Evolutionary conservation across 108 stramenopile genomes (phyloP), one percentile per base, ranked within the genome.

Genomic region (Cylindrotheca fusiformis): DNA sequence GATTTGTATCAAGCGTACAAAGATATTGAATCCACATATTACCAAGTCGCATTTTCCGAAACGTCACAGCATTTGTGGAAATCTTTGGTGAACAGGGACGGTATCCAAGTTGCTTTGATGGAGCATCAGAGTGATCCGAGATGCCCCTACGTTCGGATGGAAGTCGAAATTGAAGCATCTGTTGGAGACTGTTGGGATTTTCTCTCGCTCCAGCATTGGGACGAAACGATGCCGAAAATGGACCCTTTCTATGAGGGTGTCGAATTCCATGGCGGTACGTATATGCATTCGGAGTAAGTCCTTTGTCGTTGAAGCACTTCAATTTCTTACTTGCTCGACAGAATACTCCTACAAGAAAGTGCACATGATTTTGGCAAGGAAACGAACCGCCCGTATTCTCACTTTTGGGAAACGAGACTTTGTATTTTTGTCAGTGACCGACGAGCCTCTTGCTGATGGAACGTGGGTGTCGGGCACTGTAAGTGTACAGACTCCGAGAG

Each of bases 101-200:
- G 77, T 26, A 68, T 78, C 24, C 26, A 67, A 54, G 77, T 86
- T 1, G 66, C 69, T 29, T 46, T 86, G 44, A 41, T 86, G 22
- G 60, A 83, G 30, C 85, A 86, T 58, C 67, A 69, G 4, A 54
- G 63, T 21, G 85, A 86, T 52, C 79, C 85, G 22, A 14, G 41
- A 3, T 86, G 85, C 57, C 85, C 85, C n/a, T 86, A 86, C 52
- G 82, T 86, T 6, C 67, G 69, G 48, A 86, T 86, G 85, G 80
- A 58, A 41, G 65, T 74, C 0, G 52, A 78, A 6, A 76, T 86
- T 57, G 82, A 82, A 8, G 52, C 60, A 0, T 52, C 79, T 0
- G 54, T 82, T 0, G 50, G 73, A 62, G 67, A 75, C 0, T 80
- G 82, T 31, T 86, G 85, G 84, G 60, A 78, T 21, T 86, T 83